Evolutionary conservation across 768 basidiomycete species (phyloP).

Genomic region (Cubamyces sp.): DNA sequence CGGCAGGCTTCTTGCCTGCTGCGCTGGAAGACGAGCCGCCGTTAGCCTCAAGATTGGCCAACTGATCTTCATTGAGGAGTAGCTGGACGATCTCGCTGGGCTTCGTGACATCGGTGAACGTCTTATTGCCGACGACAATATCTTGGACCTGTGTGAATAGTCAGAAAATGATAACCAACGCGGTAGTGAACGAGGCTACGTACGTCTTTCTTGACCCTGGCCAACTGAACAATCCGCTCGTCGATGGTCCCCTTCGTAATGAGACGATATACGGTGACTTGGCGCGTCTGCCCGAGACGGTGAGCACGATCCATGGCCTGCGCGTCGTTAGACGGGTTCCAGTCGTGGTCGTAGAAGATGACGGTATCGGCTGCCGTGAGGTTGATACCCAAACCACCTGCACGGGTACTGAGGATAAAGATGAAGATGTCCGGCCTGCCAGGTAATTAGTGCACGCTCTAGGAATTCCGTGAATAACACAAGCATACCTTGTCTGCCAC

Average conservation of each 20-base stretch:
- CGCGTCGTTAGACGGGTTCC: constrained; percentile 97
- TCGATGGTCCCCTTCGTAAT: constrained; percentile 95
- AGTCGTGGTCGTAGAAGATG: constrained; percentile 92
- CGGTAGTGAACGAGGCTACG: constrained; percentile 33
- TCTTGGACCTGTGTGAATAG: constrained; percentile 82
- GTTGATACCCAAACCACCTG: constrained; percentile 96
- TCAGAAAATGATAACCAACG: constrained; percentile 8
- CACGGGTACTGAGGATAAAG: constrained; percentile 90
- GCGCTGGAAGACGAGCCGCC: constrained; percentile 43
- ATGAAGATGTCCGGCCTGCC: constrained; percentile 84
- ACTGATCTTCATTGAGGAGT: constrained; percentile 91
- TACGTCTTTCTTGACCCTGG: constrained; percentile 96
- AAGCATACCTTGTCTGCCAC: constrained; percentile 89
- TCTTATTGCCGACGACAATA: constrained; percentile 97
- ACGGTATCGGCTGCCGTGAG: constrained; percentile 96
- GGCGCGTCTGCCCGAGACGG: constrained; percentile 93
- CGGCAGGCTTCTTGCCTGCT: constrained; percentile 40
- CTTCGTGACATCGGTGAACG: constrained; percentile 88
- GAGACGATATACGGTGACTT: constrained; percentile 95
- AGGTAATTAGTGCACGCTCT: neutral
- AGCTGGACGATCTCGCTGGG: constrained; percentile 97
- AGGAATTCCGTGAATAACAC: neutral
- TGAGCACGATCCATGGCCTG: constrained; percentile 99
- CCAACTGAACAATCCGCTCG: constrained; percentile 95
- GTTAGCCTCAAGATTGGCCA: constrained; percentile 66